Evolutionary conservation across 2,329 filamentous ascomycete genomes (phyloP).

Genomic region (Venturia nashicola): DNA sequence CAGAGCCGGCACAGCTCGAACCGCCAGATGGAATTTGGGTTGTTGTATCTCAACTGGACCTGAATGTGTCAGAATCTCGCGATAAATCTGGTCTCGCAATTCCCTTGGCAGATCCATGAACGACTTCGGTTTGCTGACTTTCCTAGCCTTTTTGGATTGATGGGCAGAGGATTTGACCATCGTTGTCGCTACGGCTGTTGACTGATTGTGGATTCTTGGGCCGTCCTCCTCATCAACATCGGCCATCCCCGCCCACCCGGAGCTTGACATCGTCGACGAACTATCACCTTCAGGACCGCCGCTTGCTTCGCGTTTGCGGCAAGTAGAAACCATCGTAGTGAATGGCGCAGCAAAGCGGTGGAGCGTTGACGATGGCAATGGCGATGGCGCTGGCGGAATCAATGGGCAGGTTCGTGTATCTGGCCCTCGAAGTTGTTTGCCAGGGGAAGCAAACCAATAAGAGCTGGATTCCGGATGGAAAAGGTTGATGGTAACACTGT

Average conservation of each 20-base stretch:
- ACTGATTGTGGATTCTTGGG: background rate
- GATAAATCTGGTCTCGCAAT: conserved; percentile 6
- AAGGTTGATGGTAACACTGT: too few relatives aligned
- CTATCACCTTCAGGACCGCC: background rate
- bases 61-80: background rate
- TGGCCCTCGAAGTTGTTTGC: background rate
- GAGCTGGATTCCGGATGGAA: too few relatives aligned
- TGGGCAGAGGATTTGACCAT: background rate
- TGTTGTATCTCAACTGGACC: conserved; percentile 4
- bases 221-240: background rate
- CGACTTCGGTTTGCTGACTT: background rate
- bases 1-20: background rate
- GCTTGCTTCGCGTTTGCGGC: background rate
- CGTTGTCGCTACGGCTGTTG: background rate
- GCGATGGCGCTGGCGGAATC: background rate
- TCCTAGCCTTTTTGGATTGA: background rate
- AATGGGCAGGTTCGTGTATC: background rate
- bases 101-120: conserved; percentile 5
- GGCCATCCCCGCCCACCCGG: background rate
- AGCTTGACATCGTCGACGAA: background rate
- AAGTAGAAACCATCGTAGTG: background rate
- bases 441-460: background rate
- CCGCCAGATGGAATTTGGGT: conserved; percentile 3
- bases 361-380: background rate
- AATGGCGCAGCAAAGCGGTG: too few relatives aligned